Base-by-base conservation (phyloP, 768 basidiomycete genomes). In the Lyophyllum shimeji region DNA sequence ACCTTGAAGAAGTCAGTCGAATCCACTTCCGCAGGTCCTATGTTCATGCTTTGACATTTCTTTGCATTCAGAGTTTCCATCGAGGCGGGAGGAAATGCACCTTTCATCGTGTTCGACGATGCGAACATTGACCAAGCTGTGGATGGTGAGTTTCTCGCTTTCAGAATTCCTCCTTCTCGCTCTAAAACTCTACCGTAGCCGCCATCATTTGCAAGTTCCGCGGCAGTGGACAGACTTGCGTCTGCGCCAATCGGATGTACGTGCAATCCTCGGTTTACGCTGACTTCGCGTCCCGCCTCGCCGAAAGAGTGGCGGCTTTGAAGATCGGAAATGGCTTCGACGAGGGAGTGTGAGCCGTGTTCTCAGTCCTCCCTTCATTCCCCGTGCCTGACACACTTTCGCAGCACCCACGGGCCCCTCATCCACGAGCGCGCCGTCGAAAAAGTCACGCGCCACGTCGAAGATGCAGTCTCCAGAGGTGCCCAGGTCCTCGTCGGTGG, bases 71-170 rank as follows among this genome's bases (percentile, higher is more conserved):
- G 76, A 57, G 70, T 78, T 76, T 93, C 93, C 1, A 71, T 94
- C 34, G 94, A 96, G 73, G 90, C 94, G 25, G 93, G 95, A 13
- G 96, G 97, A 25, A 98, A 98, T 62, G 86, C 95, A 0, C 90
- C 96, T 0, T 95, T 99, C 71, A 97, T 98, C 62, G 90, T 99
- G 7, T 98, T 99, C 68, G 90, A 94, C 60, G 97, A 98, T 65
- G 96, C 95, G 0, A 87, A 98, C 67, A 81, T 99, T 50, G 91
- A 94, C 47, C 85, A 88, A 54, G 97, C 97, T 25, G 93, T 99
- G 7, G 85, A 87, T 60, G 91, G 95, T 82, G 67, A 57, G 58
- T 67, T 59, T 4, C 53, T 56, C 51, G n/a, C n/a, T n/a, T n/a
- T n/a, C 42, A 61, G 31, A 56, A 18, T 34, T 33, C 40, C n/a